Evolutionary conservation across 139 green algal genomes (phyloP).

Genomic region (Chlorella sp.): DNA sequence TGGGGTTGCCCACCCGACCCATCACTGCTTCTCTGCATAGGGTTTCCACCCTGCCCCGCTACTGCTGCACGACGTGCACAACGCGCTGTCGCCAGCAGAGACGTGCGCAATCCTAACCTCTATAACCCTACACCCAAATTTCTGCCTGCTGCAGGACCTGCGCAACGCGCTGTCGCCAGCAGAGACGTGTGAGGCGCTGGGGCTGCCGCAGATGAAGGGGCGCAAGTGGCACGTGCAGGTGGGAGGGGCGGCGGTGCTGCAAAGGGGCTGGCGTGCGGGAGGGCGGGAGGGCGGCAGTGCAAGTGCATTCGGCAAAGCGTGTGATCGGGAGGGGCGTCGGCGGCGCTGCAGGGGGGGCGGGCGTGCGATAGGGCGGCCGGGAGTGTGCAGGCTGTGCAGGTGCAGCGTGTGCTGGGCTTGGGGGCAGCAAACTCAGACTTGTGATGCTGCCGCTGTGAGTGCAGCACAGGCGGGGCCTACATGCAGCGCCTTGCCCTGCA

Average conservation of each 20-base stretch:
- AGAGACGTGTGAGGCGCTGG: slow-evolving; percentile 89
- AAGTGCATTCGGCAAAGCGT: too few relatives aligned
- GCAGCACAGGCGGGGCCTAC: too few relatives aligned
- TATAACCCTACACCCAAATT: too few relatives aligned
- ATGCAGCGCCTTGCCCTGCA: background rate
- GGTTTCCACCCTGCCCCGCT: too few relatives aligned
- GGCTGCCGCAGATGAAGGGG: slow-evolving; percentile 79
- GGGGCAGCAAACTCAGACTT: background rate
- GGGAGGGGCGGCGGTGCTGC: background rate
- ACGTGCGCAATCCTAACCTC: too few relatives aligned
- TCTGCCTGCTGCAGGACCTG: slow-evolving; percentile 45
- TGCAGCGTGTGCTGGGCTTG: background rate
- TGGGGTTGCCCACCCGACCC: too few relatives aligned
- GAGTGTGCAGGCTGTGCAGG: background rate
- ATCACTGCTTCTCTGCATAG: too few relatives aligned
- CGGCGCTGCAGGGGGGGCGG: background rate
- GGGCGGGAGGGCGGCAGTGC: too few relatives aligned
- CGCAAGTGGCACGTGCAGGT: slow-evolving; percentile 89
- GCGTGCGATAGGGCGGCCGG: background rate
- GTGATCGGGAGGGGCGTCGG: background rate
- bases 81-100: slow-evolving; percentile 78
- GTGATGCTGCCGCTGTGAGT: background rate
- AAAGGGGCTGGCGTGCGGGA: too few relatives aligned
- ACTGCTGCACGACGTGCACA: slow-evolving; percentile 52
- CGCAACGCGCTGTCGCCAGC: slow-evolving; percentile 69